phyloP scores from a whole-genome alignment of 164 flowering plant genomes.

The Vitis cinerea region DNA sequence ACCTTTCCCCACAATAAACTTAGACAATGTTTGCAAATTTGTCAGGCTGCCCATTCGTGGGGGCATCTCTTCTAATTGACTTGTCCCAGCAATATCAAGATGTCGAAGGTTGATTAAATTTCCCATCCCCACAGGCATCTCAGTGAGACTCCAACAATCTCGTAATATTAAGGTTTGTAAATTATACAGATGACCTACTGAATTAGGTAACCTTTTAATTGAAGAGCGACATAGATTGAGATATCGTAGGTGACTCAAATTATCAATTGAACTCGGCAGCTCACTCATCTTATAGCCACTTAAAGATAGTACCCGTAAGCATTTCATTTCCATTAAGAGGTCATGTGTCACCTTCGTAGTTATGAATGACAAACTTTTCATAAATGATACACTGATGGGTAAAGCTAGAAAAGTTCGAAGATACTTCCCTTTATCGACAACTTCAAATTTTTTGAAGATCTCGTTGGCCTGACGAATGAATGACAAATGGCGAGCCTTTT shows the following conservation, averaged over 20 bases:
- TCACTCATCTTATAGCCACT: conserved; percentile 1
- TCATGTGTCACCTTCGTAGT: neutral
- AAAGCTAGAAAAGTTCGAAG: conserved; percentile 11
- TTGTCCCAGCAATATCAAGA: conserved; percentile 2
- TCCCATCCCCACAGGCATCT: conserved; percentile 4
- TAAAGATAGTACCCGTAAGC: conserved; percentile 15
- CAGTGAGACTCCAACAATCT: neutral
- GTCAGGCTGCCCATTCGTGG: conserved; percentile 9
- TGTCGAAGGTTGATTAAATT: conserved; percentile 10
- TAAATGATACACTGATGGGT: neutral
- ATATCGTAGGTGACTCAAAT: conserved; percentile 12
- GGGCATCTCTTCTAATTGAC: conserved; percentile 5
- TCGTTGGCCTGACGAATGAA: neutral
- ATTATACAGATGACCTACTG: conserved; percentile 2
- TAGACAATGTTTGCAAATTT: conserved; percentile 7
- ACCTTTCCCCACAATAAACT: conserved; percentile 1
- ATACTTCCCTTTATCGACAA: too few relatives aligned
- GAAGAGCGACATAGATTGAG: conserved; percentile 12
- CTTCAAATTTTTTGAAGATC: too few relatives aligned
- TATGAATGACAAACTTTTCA: conserved; percentile 2
- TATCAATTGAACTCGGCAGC: conserved; percentile 10
- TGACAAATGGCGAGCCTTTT: conserved; percentile 16
- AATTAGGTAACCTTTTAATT: conserved; percentile 13
- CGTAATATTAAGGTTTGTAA: conserved; percentile 13
- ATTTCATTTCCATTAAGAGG: neutral